These are phyloP conservation scores for Candida sphagnicola DNA, from an alignment of 805 yeast species.

Conservation along the genomic window DNA sequence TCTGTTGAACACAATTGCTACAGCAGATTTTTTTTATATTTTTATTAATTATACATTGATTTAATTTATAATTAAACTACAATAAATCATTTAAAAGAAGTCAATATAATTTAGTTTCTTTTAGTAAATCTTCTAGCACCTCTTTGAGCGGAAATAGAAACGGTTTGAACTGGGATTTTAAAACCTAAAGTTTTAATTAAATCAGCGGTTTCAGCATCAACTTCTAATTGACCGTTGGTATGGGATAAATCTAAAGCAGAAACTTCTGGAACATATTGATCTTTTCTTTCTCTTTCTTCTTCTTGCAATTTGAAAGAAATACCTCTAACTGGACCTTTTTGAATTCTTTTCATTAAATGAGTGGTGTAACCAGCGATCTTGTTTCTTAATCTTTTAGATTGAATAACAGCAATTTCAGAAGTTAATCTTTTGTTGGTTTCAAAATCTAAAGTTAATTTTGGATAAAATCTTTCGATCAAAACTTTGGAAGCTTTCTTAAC, in stretches of 20 bases:
- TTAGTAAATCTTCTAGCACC: conserved; percentile 87
- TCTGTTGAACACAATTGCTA: no score
- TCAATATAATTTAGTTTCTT: conserved; percentile 56
- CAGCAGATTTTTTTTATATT: background rate
- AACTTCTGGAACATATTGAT: conserved; percentile 99
- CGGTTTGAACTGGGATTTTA: conserved; percentile 79
- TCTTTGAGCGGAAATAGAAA: conserved; percentile 86
- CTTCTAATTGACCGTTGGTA: conserved; percentile 94
- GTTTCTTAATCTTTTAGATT: conserved; percentile 99
- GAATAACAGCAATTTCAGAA: conserved; percentile 97
- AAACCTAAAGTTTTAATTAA: conserved; percentile 92
- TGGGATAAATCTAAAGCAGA: conserved; percentile 98
- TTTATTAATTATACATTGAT: conserved; percentile 4
- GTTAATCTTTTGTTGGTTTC: conserved; percentile 99
- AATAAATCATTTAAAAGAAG: background rate
- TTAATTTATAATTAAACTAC: conserved; percentile 1
- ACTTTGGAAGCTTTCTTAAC: conserved; percentile 99
- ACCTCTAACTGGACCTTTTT: conserved; percentile 99
- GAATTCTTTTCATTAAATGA: conserved; percentile 99
- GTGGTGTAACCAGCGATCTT: conserved; percentile 99
- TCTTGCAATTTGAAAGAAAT: conserved; percentile 99
- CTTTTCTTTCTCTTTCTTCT: conserved; percentile 99
- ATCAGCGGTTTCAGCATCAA: conserved; percentile 95
- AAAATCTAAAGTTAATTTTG: conserved; percentile 98
- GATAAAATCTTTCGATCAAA: conserved; percentile 98